These are phyloP conservation scores for Trichoderma sp. DNA, from an alignment of 2,329 filamentous ascomycete genomes.

Conservation along the genomic window DNA sequence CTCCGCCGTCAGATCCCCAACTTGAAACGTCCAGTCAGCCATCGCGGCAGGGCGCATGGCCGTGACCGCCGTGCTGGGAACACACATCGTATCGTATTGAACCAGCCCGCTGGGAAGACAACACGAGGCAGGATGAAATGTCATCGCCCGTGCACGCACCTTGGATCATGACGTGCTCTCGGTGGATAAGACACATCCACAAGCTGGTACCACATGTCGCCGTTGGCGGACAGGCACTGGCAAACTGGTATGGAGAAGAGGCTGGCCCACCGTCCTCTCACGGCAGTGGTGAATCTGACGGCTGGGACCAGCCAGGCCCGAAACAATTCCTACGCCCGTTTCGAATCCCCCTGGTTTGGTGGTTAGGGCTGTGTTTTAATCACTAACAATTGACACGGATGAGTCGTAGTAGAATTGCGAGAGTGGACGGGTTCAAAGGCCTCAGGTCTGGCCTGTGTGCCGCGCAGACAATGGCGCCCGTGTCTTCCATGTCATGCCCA, in stretches of 20 bases:
- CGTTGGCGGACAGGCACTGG: not conserved
- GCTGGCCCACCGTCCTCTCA: not conserved
- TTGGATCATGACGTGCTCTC: constrained; percentile 17
- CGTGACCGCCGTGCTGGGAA: constrained; percentile 19
- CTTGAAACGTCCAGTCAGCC: constrained; percentile 9
- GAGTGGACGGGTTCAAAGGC: not conserved
- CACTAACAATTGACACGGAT: not conserved
- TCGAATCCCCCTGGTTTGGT: constrained; percentile 2
- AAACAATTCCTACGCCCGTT: constrained; percentile 22
- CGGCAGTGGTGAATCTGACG: constrained; percentile 21
- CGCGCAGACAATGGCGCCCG: not conserved
- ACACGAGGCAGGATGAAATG: not conserved
- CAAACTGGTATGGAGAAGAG: not conserved
- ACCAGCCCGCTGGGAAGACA: not conserved
- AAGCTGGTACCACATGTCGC: constrained; percentile 2
- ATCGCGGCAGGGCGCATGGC: constrained; percentile 20
- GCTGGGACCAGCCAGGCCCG: constrained; percentile 6
- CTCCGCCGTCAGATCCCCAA: constrained; percentile 5
- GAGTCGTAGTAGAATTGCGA: not conserved
- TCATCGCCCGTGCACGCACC: constrained; percentile 11
- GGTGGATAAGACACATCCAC: constrained; percentile 4
- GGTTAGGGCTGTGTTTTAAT: constrained; percentile 15
- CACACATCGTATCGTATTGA: not conserved
- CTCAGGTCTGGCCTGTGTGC: not conserved
- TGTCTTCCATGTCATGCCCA: not conserved